Evolutionary conservation across 345 rosid species (phyloP).

Genomic region (Pelargonium nanum): DNA sequence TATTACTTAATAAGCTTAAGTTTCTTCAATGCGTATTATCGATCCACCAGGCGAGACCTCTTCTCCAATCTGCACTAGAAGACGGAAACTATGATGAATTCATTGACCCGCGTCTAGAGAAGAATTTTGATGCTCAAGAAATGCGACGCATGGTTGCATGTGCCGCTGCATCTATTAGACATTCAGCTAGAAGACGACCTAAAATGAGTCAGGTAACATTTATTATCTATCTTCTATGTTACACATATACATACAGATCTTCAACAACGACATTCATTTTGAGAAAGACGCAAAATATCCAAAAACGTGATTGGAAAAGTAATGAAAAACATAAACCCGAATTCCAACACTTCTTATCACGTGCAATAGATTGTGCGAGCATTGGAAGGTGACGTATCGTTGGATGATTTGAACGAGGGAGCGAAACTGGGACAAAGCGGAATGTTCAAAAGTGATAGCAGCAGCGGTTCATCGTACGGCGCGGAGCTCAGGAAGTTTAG

Average conservation of each 20-base stretch:
- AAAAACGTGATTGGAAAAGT: too few relatives aligned
- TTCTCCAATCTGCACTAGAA: conserved; percentile 38
- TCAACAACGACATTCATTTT: too few relatives aligned
- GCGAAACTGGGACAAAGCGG: conserved; percentile 26
- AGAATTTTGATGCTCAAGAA: conserved; percentile 38
- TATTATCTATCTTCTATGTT: neutral
- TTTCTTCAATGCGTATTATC: neutral
- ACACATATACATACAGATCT: too few relatives aligned
- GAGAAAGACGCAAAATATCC: too few relatives aligned
- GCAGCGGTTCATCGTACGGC: too few relatives aligned
- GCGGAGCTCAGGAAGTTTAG: too few relatives aligned
- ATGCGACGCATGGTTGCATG: conserved; percentile 68
- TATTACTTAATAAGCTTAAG: too few relatives aligned
- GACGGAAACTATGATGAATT: conserved; percentile 40
- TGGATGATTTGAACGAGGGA: conserved; percentile 54
- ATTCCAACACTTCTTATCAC: neutral
- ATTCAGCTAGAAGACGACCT: conserved; percentile 63
- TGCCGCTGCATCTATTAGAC: conserved; percentile 65
- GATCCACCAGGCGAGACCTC: conserved; percentile 58
- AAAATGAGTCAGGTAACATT: conserved; percentile 70
- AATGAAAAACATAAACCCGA: too few relatives aligned
- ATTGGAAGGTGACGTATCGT: conserved; percentile 46
- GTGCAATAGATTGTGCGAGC: conserved; percentile 76
- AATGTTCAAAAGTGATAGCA: too few relatives aligned
- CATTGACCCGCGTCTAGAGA: conserved; percentile 59